These are phyloP conservation scores for Penicillium parvum DNA, from an alignment of 495 filamentous ascomycete species.

Conservation along the genomic window DNA sequence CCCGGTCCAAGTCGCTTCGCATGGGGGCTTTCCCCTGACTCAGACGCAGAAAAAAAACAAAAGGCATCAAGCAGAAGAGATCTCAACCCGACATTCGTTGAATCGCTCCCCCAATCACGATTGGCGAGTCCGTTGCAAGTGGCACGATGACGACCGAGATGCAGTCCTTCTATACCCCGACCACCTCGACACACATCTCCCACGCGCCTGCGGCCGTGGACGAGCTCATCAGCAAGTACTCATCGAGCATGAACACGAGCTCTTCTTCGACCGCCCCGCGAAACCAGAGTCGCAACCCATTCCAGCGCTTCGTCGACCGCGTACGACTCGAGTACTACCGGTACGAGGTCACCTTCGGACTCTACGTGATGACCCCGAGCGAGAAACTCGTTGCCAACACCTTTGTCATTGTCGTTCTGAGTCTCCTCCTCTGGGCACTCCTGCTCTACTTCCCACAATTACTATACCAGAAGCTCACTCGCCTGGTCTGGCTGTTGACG, in stretches of 20 bases:
- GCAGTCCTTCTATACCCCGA: slow-evolving; percentile 37
- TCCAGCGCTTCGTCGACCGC: slow-evolving; percentile 44
- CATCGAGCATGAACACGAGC: slow-evolving; percentile 26
- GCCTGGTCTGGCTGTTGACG: slow-evolving; percentile 39
- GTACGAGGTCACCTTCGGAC: slow-evolving; percentile 69
- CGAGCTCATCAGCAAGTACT: slow-evolving; percentile 36
- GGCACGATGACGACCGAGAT: slow-evolving; percentile 33
- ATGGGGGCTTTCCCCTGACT: background rate
- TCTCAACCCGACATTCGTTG: no score
- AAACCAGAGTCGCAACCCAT: slow-evolving; percentile 20
- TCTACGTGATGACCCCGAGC: slow-evolving; percentile 68
- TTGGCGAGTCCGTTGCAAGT: slow-evolving; percentile 3
- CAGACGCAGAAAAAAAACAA: background rate
- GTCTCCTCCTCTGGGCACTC: slow-evolving; percentile 35
- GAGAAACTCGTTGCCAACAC: slow-evolving; percentile 67
- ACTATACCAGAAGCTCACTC: slow-evolving; percentile 35
- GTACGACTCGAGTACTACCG: slow-evolving; percentile 67
- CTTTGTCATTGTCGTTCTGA: slow-evolving; percentile 36
- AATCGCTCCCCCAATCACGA: background rate
- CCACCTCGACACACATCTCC: slow-evolving; percentile 29
- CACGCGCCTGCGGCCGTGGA: slow-evolving; percentile 34
- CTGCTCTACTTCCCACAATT: slow-evolving; percentile 39
- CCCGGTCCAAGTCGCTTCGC: background rate
- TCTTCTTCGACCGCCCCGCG: slow-evolving; percentile 10
- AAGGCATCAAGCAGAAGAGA: no score